Percentiles rank a stretch among this genome's conserved stretches.
Evolutionary conservation across 2,329 filamentous ascomycete genomes (phyloP).

Genomic region (Eutypella sp.): DNA sequence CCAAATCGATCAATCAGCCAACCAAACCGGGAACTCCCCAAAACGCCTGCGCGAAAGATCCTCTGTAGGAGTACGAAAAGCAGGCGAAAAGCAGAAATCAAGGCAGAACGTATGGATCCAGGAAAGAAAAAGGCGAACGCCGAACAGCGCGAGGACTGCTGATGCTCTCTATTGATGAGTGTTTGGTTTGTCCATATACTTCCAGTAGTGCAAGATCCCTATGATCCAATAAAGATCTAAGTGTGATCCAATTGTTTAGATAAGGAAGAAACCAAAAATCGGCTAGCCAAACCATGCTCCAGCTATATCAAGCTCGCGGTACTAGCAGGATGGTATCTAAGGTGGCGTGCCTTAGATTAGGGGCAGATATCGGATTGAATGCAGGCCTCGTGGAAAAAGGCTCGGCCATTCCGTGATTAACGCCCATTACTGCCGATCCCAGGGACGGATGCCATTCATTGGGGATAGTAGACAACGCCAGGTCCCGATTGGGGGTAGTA

Average conservation of each 20-base stretch:
- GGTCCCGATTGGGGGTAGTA: conserved; percentile 59
- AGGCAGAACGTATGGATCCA: no score
- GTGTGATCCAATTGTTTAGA: neutral
- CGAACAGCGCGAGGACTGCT: neutral
- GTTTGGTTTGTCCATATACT: no score
- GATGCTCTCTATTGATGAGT: no score
- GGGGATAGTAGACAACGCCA: conserved; percentile 57
- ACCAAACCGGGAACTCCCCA: neutral
- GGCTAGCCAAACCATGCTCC: neutral
- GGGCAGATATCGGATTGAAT: no score
- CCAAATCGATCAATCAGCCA: no score
- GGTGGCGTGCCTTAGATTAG: neutral
- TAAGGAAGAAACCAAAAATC: neutral
- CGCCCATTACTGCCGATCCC: neutral
- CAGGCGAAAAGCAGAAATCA: neutral
- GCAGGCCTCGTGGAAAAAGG: neutral
- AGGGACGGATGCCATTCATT: conserved; percentile 30
- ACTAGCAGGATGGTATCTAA: neutral
- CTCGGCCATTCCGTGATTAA: neutral
- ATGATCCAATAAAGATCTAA: neutral
- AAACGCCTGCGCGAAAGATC: neutral
- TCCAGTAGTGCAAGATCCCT: no score
- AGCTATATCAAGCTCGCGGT: no score
- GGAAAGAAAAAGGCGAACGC: neutral
- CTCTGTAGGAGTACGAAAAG: neutral